Conservation (phyloP, 306 rosid species). For the Gleditsia sinensis region DNA sequence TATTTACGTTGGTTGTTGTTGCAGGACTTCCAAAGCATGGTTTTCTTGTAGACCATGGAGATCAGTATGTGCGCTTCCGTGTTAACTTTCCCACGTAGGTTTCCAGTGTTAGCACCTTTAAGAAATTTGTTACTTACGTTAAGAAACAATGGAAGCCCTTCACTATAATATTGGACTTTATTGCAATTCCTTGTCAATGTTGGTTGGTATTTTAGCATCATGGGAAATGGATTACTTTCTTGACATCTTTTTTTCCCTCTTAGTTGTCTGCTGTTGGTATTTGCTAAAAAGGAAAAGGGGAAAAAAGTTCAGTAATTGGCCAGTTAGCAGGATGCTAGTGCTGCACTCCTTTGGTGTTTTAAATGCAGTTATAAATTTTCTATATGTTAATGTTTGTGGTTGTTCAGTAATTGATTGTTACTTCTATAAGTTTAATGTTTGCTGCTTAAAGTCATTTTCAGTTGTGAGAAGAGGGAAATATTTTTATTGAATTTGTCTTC, state of each 20-base stretch:
- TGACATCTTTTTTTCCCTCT: neutral
- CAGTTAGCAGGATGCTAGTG: slow-evolving; percentile 18
- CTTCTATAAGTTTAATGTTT: neutral
- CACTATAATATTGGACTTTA: slow-evolving; percentile 6
- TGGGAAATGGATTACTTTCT: slow-evolving; percentile 2
- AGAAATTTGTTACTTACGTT: slow-evolving; percentile 21
- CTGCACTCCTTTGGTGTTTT: neutral
- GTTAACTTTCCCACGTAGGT: slow-evolving; percentile 79
- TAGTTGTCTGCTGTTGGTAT: slow-evolving; percentile 7
- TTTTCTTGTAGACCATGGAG: slow-evolving; percentile 69
- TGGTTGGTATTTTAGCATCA: slow-evolving; percentile 22
- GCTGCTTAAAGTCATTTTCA: slow-evolving; percentile 21
- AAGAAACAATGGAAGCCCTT: slow-evolving; percentile 18
- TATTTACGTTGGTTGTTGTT: slow-evolving; percentile 33
- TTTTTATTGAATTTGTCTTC: slow-evolving; percentile 16
- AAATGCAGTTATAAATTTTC: slow-evolving; percentile 13
- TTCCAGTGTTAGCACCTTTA: neutral
- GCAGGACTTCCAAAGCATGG: slow-evolving; percentile 76
- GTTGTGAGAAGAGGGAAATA: neutral
- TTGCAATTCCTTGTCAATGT: slow-evolving; percentile 18
- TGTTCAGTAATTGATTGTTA: slow-evolving; percentile 12
- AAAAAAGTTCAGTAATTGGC: neutral
- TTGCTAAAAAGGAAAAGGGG: neutral
- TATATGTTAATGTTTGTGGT: neutral
- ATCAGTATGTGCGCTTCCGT: slow-evolving; percentile 85